Base-by-base conservation (phyloP, 202 grass and related monocot genomes). In the Zoysia matrella region DNA sequence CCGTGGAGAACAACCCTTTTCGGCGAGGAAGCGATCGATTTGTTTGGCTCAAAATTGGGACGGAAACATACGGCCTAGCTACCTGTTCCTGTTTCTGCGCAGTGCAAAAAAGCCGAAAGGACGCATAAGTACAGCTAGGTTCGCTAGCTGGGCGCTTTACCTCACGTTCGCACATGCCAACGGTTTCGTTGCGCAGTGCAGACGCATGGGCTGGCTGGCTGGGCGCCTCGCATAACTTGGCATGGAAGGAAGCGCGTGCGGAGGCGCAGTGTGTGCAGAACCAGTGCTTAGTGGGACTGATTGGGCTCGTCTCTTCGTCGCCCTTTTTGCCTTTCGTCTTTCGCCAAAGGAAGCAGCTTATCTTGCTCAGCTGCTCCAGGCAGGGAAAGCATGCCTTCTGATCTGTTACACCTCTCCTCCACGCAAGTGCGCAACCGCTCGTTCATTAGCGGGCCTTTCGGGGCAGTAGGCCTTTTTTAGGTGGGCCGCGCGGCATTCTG, bases 81-180 rank as follows among this genome's bases (percentile, higher is more conserved):
- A 60, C 14, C n/a, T 18, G 7, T 18, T 60, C 7, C 60, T 30
- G 0, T 30, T 48, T 53, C 1, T 46, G 76, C n/a, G 49, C 44
- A 43, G 4, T 8, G 65, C 1, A 7, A 7, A 58, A 56, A 50
- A 47, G 41, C 14, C 39, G 3, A 15, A 15, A 48, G 67, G 44
- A 5, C 11, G 60, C 61, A 45, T 57, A 48, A 49, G 62, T 8
- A 66, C 52, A 49, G 50, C 50, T 61, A 65, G 58, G 40, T 66
- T 7, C 60, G 62, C 62, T 71, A 80, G 70, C 62, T 7, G 41
- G 18, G 63, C 49, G 15, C 81, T 88, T 88, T 84, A 48, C 74
- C 73, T 65, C 84, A 80, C 55, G 80, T 61, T 47, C 11, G 87
- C 87, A 85, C 87, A 85, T 80, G 82, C 42, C 11, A 40, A 9